Conservation (phyloP, 768 basidiomycete genomes). For the Lentinula boryana region DNA sequence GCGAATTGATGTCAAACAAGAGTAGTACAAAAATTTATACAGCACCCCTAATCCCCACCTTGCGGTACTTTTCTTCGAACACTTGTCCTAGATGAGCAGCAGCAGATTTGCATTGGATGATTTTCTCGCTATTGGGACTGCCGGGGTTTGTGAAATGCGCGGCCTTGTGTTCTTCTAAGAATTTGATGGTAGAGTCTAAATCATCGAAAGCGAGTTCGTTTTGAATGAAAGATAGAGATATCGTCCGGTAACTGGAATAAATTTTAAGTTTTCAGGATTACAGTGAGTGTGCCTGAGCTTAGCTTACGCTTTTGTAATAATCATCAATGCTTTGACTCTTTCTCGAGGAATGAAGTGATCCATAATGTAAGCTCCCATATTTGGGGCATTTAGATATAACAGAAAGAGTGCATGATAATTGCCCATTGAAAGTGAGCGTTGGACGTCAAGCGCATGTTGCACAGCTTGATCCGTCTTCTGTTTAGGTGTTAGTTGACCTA, state of each 20-base stretch:
- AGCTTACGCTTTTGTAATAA: conserved; percentile 91
- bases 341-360: conserved; percentile 96
- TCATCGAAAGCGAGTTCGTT: conserved; percentile 83
- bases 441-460: conserved; percentile 84
- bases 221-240: conserved; percentile 73
- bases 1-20: no score
- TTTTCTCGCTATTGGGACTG: conserved; percentile 55
- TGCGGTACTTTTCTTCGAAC: conserved; percentile 78
- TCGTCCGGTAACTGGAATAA: conserved; percentile 65
- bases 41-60: conserved; percentile 88
- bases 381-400: conserved; percentile 77
- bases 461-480: conserved; percentile 82
- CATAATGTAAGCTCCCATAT: conserved; percentile 99
- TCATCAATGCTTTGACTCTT: conserved; percentile 76
- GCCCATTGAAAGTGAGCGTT: conserved; percentile 82
- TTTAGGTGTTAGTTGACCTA: conserved; percentile 94
- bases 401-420: conserved; percentile 94
- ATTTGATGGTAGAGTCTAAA: conserved; percentile 54
- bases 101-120: conserved; percentile 69
- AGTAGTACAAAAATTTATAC: conserved; percentile 40
- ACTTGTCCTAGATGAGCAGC: conserved; percentile 49
- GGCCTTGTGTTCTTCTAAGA: conserved; percentile 65
- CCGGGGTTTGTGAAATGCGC: conserved; percentile 62
- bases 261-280: conserved; percentile 1
- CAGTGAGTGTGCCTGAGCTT: conserved; percentile 25